These are phyloP conservation scores for Macadamia tetraphylla DNA, from an alignment of 164 flowering plant genomes.

Conservation along the genomic window DNA sequence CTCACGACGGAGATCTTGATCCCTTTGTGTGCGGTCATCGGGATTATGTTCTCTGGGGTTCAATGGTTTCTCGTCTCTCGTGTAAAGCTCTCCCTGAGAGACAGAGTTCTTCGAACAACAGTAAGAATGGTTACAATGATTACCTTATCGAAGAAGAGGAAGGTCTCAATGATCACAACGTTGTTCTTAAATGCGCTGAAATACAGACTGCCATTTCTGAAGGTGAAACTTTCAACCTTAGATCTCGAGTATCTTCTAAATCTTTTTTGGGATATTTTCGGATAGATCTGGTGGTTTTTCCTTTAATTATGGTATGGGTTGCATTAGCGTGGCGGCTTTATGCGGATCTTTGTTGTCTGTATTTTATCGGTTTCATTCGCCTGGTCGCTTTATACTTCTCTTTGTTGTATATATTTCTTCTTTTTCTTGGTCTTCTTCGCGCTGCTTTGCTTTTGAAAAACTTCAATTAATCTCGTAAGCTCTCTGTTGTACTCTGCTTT, in stretches of 20 bases:
- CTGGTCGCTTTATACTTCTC: no score
- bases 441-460: no score
- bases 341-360: constrained; percentile 7
- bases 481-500: no score
- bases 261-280: not conserved
- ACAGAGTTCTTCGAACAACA: constrained; percentile 12
- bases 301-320: not conserved
- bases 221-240: constrained; percentile 30
- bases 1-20: constrained; percentile 46
- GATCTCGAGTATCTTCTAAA: not conserved
- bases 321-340: not conserved
- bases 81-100: constrained; percentile 43
- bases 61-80: constrained; percentile 50
- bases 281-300: not conserved
- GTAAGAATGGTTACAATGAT: constrained; percentile 41
- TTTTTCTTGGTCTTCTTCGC: no score
- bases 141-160: constrained; percentile 64
- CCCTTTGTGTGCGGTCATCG: constrained; percentile 54
- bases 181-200: constrained; percentile 57
- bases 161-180: constrained; percentile 55
- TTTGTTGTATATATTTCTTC: no score
- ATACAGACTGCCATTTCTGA: constrained; percentile 65
- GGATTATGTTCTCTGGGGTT: constrained; percentile 45
- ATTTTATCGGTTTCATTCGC: not conserved
- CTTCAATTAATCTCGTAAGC: no score